Evolutionary conservation across 169 alveolate species (phyloP), one percentile per base, ranked within the genome.

Genomic region (Plasmodium billcollinsi): DNA sequence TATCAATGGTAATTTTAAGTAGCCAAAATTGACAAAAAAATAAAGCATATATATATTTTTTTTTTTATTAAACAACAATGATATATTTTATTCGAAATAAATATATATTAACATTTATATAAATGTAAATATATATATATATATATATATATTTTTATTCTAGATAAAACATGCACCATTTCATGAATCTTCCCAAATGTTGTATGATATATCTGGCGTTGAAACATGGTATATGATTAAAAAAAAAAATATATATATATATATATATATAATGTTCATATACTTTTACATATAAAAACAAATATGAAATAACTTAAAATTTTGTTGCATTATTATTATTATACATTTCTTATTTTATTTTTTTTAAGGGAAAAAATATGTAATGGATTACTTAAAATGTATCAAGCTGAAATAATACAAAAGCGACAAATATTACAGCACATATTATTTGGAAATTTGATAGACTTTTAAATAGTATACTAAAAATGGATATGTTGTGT

Each of bases 131-230:
- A 47, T 70, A 8, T 52, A 39, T 39, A 0, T 20, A 29, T 69
- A 21, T n/a, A 47, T 24, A 29, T 33, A 39, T 66, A 33, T 26
- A 65, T 65, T n/a, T 65, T 52, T n/a, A 43, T 65, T 69, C 24
- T 69, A 76, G 89, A 15, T 76, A 59, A 76, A 76, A 21, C 89
- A 93, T 15, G 92, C 94, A 50, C 80, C 95, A n/a, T 59, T 94
- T 24, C 93, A 92, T 45, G 98, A 97, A 86, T 94, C 97, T 50
- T 96, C 99, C 11, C 99, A 99, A 50, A 97, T 97, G 96, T 95
- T 98, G 26, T 96, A 97, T 93, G 98, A 96, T 63, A 97, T 97
- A 45, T 93, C 96, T 45, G 97, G 96, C 29, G 97, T 97, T 8
- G 90, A 94, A 59, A 88, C 94, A 54, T 94, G 96, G 96, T 76